Conservation (phyloP, 2,329 filamentous ascomycete species). For the Colletotrichum spinosum region DNA sequence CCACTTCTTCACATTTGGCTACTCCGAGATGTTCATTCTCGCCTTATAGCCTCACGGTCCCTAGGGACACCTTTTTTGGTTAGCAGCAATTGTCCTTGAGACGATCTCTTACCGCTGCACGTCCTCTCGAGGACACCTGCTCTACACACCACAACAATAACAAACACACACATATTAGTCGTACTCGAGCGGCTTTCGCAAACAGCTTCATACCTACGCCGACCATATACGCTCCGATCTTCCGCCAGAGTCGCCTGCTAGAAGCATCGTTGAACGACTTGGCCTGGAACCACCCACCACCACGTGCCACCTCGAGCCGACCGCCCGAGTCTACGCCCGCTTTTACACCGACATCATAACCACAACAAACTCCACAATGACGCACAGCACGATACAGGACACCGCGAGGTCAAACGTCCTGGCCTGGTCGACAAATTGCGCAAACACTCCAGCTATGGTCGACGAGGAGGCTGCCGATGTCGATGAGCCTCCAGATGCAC, state of each 20-base stretch:
- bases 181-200: constrained; percentile 12
- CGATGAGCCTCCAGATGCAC: constrained; percentile 86
- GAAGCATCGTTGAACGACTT: constrained; percentile 37
- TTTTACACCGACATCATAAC: constrained; percentile 13
- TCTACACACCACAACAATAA: constrained; percentile 9
- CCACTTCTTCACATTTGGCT: constrained; percentile 19
- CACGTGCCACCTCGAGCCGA: constrained; percentile 31
- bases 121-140: constrained; percentile 28
- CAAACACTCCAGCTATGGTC: constrained; percentile 55
- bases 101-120: constrained; percentile 26
- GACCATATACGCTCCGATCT: constrained; percentile 11
- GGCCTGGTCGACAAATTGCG: constrained; percentile 57
- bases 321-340: constrained; percentile 18
- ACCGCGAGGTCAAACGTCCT: constrained; percentile 55
- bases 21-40: constrained; percentile 43
- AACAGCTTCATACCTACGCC: constrained; percentile 4
- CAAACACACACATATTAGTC: not conserved
- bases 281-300: constrained; percentile 21
- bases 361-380: constrained; percentile 44
- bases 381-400: constrained; percentile 50
- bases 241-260: constrained; percentile 31
- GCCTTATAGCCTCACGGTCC: constrained; percentile 56
- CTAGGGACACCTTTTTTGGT: constrained; percentile 53
- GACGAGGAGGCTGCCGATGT: constrained; percentile 79
- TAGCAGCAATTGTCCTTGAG: constrained; percentile 32